Conservation (phyloP, 2,329 filamentous ascomycete genomes). For the Beauveria medogensis region DNA sequence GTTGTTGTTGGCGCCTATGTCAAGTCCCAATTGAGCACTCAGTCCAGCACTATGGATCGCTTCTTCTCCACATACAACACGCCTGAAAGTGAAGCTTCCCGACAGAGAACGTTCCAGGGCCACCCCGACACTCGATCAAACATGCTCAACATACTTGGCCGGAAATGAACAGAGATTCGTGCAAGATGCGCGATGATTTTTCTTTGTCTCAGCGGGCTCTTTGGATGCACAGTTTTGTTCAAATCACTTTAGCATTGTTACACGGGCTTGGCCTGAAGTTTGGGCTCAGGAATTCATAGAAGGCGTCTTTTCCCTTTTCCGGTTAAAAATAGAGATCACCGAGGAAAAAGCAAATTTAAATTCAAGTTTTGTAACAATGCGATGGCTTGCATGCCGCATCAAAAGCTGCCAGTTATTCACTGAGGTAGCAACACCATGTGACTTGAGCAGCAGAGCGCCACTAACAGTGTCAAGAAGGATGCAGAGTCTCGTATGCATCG, state of each 20-base stretch:
- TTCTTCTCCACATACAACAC: conserved; percentile 32
- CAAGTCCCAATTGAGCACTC: conserved; percentile 22
- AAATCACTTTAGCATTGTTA: not conserved
- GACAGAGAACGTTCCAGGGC: conserved; percentile 25
- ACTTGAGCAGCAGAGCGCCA: no score
- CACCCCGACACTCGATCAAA: conserved; percentile 26
- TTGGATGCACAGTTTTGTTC: not conserved
- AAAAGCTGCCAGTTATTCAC: not conserved
- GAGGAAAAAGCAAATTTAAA: no score
- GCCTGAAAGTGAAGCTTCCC: conserved; percentile 26
- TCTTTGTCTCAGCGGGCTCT: not conserved
- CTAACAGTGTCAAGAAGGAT: no score
- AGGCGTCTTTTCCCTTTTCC: no score
- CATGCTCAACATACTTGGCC: conserved; percentile 27
- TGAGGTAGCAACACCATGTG: not conserved
- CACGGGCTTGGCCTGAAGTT: not conserved
- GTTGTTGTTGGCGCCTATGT: conserved; percentile 25
- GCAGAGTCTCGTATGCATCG: no score
- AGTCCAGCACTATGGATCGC: conserved; percentile 28
- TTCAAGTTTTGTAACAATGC: not conserved
- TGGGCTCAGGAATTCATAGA: no score
- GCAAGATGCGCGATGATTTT: not conserved
- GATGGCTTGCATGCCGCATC: no score
- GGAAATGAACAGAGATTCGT: conserved; percentile 16
- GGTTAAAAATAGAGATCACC: not conserved